phyloP scores from a whole-genome alignment of 331 rosid species.

The Acacia concinna region DNA sequence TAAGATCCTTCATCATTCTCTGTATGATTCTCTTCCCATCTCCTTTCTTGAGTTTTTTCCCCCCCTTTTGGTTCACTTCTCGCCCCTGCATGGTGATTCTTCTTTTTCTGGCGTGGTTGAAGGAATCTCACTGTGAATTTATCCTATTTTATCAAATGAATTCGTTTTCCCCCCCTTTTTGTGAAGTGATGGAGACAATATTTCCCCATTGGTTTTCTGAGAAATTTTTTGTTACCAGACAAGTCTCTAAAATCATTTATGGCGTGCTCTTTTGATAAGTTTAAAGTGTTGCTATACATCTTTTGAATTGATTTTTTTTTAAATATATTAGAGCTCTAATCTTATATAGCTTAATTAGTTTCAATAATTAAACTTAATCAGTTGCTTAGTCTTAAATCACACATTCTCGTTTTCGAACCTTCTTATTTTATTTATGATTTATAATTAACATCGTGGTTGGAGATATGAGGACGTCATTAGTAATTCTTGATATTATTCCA shows the following conservation, averaged over 20 bases:
- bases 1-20: constrained; percentile 82
- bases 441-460: too few species aligned
- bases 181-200: not conserved
- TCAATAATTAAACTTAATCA: not conserved
- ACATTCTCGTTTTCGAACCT: not conserved
- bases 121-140: constrained; percentile 9
- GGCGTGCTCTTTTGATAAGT: not conserved
- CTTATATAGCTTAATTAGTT: not conserved
- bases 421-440: not conserved
- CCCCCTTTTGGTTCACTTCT: not conserved
- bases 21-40: constrained; percentile 46
- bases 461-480: too few species aligned
- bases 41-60: not conserved
- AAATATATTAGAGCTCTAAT: not conserved
- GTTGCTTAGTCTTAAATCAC: not conserved
- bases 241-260: not conserved
- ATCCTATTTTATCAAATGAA: not conserved
- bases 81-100: not conserved
- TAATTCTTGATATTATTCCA: too few species aligned
- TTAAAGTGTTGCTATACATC: not conserved
- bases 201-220: constrained; percentile 23
- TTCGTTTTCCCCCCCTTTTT: not conserved
- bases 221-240: not conserved
- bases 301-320: not conserved
- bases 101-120: too few species aligned